These are phyloP conservation scores for Acidomyces sp. DNA, from an alignment of 495 filamentous ascomycete genomes.

Conservation along the genomic window DNA sequence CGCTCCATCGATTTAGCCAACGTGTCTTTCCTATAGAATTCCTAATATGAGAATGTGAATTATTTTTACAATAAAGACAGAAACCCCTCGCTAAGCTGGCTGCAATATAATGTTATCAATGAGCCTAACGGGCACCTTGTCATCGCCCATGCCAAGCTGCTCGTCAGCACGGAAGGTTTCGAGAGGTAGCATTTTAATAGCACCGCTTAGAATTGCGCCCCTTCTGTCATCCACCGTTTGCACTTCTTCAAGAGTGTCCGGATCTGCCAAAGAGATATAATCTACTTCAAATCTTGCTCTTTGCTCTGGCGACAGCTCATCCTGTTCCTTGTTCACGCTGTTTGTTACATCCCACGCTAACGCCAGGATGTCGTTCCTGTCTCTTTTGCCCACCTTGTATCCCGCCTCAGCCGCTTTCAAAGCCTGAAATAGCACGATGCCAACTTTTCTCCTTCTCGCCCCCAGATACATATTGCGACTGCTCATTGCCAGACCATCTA, in stretches of 20 bases:
- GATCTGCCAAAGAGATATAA: conserved; percentile 80
- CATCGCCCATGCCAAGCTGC: conserved; percentile 54
- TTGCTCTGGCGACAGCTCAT: conserved; percentile 43
- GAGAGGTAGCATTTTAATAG: conserved; percentile 76
- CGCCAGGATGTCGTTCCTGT: conserved; percentile 51
- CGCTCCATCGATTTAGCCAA: no score
- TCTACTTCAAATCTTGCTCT: conserved; percentile 69
- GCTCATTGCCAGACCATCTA: conserved; percentile 83
- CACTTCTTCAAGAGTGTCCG: conserved; percentile 66
- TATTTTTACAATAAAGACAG: no score
- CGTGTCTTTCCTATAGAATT: no score
- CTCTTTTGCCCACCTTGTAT: conserved; percentile 45
- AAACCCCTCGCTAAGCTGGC: no score
- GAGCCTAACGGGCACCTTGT: conserved; percentile 61
- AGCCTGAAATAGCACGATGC: conserved; percentile 54
- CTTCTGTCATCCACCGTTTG: conserved; percentile 42
- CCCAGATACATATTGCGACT: conserved; percentile 91
- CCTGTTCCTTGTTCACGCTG: conserved; percentile 45
- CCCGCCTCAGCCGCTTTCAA: conserved; percentile 55
- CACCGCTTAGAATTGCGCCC: conserved; percentile 78
- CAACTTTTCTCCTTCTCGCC: conserved; percentile 52
- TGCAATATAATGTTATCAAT: conserved; percentile 78
- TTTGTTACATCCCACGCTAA: conserved; percentile 45
- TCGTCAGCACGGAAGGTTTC: conserved; percentile 51
- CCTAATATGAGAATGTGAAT: no score